Evolutionary conservation across 257 asterid species (phyloP).

Genomic region (Penstemon davidsonii): DNA sequence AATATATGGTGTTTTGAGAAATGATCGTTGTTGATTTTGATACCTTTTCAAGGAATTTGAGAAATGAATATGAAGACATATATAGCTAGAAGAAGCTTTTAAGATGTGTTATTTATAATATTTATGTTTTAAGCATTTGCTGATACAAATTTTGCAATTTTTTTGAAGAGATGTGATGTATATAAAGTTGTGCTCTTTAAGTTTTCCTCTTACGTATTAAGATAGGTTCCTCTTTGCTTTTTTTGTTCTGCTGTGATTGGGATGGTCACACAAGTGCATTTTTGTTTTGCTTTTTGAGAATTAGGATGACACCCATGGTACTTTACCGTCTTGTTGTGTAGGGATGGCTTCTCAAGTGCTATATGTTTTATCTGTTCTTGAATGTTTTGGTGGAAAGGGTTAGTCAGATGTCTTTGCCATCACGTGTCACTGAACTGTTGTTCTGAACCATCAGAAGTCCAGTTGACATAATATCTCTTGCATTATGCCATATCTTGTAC

Average conservation of each 20-base stretch:
- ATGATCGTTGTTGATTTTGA: slow-evolving; percentile 3
- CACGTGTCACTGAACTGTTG: slow-evolving; percentile 16
- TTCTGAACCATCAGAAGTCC: slow-evolving; percentile 8
- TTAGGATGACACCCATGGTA: slow-evolving; percentile 12
- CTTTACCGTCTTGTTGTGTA: slow-evolving; percentile 9
- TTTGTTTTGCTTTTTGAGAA: slow-evolving; percentile 1
- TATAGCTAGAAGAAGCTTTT: slow-evolving; percentile 1
- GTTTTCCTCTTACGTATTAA: slow-evolving; percentile 14
- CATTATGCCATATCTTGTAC: slow-evolving; percentile 5
- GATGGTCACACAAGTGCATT: neutral
- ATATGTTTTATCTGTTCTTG: neutral
- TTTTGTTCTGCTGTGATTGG: slow-evolving; percentile 20
- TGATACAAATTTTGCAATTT: slow-evolving; percentile 8
- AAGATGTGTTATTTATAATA: slow-evolving; percentile 4
- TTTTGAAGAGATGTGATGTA: neutral
- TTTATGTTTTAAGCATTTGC: slow-evolving; percentile 10
- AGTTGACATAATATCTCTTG: neutral
- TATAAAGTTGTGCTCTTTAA: slow-evolving; percentile 1
- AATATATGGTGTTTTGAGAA: neutral
- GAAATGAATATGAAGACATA: slow-evolving; percentile 2
- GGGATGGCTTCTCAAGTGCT: slow-evolving; percentile 10
- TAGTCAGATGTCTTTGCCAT: slow-evolving; percentile 10
- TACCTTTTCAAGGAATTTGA: neutral
- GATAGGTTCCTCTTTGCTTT: neutral
- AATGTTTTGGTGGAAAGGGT: slow-evolving; percentile 17